Base-by-base conservation (phyloP, 2,329 filamentous ascomycete genomes). In the Monosporascus sp. region DNA sequence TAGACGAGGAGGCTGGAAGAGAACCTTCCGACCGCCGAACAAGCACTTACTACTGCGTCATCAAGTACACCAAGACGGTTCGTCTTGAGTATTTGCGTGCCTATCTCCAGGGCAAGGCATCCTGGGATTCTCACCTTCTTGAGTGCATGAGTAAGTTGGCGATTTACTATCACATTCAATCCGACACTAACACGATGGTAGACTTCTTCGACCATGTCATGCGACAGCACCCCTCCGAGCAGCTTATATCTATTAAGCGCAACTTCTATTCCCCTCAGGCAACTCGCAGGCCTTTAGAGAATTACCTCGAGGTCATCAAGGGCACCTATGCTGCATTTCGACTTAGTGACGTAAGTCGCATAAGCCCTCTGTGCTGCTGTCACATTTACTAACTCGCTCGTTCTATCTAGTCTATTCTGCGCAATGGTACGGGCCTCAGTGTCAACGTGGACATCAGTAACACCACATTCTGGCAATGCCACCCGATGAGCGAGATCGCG, bases 381-480 rank as follows among this genome's bases (percentile, higher is more conserved):
- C 22, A 41, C 45, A 50, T 52, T 54, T 9, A 17, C 25, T 52
- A 48, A 53, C 45, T 25, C 11, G 24, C 22, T 49, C 24, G 46
- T 17, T 27, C 35, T 5, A 11, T 50, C 3, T 44, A 79, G 64
- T 68, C 63, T 55, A 73, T 68, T 63, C 69, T 61, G 55, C 62
- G 57, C 52, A 71, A 75, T 1, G 78, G 81, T 35, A 79, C 82
- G 25, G 83, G 82, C 8, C 77, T 97, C 6, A 83, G 88, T 0
- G 75, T 99, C 66, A 97, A 97, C 61, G 84, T 96, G 11, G 93
- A 99, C 63, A 88, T 96, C 31, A 87, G 92, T 52, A 96, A 97
- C 65, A 89, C 90, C 0, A 89, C 88, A 14, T 99, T 99, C 73
- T 97, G 89, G 87, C 78, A 70, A 0, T 69, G 64, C 0, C 57